Base-by-base conservation (phyloP, 225 moss, liverwort and hornwort genomes). In the Sphagnum tenellum region DNA sequence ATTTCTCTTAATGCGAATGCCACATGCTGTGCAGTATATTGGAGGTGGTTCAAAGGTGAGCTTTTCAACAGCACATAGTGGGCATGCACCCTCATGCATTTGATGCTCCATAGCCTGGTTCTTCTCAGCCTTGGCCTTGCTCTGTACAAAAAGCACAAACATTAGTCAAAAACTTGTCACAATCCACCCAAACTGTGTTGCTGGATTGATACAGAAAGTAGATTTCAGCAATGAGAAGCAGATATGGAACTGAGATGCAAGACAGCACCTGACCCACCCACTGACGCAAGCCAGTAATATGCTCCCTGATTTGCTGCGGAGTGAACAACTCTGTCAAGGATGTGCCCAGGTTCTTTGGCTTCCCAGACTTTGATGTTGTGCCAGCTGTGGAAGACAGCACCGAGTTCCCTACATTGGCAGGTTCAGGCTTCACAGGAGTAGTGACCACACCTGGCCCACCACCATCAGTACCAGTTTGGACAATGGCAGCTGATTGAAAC, bases 81-180 rank as follows among this genome's bases (percentile, higher is more conserved):
- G 92, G 74, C 96, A 96, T 56, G 96, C 92, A 75, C 92, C 92
- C 47, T 96, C 96, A 72, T 85, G 92, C 92, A 92, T 96, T 81
- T 90, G 88, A 68, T 96, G 88, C 77, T 96, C 96, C 96, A 96
- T 92, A 47, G 96, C 96, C 75, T 92, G 92, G 76, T 96, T 96
- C 70, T 96, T 96, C 70, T 96, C 96, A 66, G 88, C 96, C 77
- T 96, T 96, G 46, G 96, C 96, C 75, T 92, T 96, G 77, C 90
- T 92, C 96, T 96, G 88, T 69, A 61, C 5, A 49, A 64, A 68
- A 47, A 56, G 72, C 57, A 44, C 9, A 44, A 3, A 9, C 63
- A 64, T 64, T 64, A 29, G 29, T 29, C 29, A 29, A 29, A 29
- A 1, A 29, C 29, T 29, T 29, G 29, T 29, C 29, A 29, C 29